phyloP scores from a whole-genome alignment of 169 alveolate genomes.

The Ophryocystis elektroscirrha region DNA sequence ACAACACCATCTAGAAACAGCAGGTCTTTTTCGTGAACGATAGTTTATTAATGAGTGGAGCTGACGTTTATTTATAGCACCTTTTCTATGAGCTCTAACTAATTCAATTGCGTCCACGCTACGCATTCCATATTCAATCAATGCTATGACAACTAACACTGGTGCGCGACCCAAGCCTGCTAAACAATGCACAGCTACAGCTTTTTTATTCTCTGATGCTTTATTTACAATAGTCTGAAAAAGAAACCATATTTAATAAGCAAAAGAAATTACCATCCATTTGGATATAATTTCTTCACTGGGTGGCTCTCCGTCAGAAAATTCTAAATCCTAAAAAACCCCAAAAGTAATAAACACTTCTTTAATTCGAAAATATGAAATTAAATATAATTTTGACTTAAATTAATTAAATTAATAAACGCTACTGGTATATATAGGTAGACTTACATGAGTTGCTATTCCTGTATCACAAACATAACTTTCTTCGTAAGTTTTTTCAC shows the following conservation, averaged over 20 bases:
- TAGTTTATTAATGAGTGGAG: too few relatives aligned
- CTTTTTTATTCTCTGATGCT: conserved; percentile 34
- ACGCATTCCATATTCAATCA: conserved; percentile 61
- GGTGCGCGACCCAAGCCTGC: conserved; percentile 78
- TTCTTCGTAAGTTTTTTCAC: conserved; percentile 55
- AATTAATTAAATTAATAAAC: too few relatives aligned
- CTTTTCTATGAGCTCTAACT: conserved; percentile 55
- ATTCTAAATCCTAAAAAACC: conserved; percentile 41
- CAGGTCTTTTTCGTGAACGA: too few relatives aligned
- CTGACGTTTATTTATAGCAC: conserved; percentile 48
- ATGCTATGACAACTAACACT: conserved; percentile 57
- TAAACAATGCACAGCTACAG: conserved; percentile 72
- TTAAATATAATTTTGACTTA: not conserved
- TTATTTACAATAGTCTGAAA: conserved; percentile 25
- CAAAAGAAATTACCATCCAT: conserved; percentile 35
- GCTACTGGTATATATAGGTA: too few relatives aligned
- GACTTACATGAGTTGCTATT: conserved; percentile 28
- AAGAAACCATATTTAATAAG: not conserved
- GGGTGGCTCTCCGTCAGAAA: conserved; percentile 70
- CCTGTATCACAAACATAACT: conserved; percentile 28
- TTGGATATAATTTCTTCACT: conserved; percentile 42
- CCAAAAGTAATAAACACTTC: not conserved
- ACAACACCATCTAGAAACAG: too few relatives aligned
- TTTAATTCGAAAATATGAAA: not conserved
- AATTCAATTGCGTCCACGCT: conserved; percentile 57